Percentiles rank a stretch among this genome's conserved stretches.
These are phyloP conservation scores for Melocanna baccifera DNA, from an alignment of 176 grass and related monocot species.

Conservation along the genomic window DNA sequence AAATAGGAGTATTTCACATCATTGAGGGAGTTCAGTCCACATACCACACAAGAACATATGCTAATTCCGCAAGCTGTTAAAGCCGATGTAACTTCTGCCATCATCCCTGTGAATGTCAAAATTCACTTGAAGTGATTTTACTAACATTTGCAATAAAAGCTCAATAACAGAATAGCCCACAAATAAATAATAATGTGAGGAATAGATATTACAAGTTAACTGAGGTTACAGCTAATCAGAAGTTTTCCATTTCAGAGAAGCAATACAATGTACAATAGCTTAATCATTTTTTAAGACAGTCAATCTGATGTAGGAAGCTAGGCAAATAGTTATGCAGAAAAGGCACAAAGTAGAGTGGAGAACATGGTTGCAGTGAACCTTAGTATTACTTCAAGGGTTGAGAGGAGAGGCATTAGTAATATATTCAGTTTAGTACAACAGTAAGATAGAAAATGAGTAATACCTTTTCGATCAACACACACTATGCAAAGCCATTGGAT, in stretches of 20 bases:
- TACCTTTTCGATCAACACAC: constrained; percentile 85
- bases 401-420: neutral
- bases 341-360: neutral
- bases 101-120: constrained; percentile 64
- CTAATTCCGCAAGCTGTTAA: constrained; percentile 79
- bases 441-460: constrained; percentile 6
- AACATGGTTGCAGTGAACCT: constrained; percentile 10
- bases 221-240: neutral
- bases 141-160: constrained; percentile 3
- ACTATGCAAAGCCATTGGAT: constrained; percentile 86
- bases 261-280: neutral
- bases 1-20: neutral
- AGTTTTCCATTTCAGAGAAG: constrained; percentile 8
- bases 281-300: neutral
- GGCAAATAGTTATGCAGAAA: constrained; percentile 16
- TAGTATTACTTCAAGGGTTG: neutral
- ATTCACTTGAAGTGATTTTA: constrained; percentile 28
- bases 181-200: neutral
- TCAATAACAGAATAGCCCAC: constrained; percentile 9
- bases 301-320: neutral
- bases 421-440: constrained; percentile 6
- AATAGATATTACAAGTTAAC: neutral
- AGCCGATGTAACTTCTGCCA: constrained; percentile 82
- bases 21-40: constrained; percentile 25
- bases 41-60: constrained; percentile 86